Percentiles rank a stretch among this genome's conserved stretches.
Conservation (phyloP, 306 rosid species). For the Senna siamea region DNA sequence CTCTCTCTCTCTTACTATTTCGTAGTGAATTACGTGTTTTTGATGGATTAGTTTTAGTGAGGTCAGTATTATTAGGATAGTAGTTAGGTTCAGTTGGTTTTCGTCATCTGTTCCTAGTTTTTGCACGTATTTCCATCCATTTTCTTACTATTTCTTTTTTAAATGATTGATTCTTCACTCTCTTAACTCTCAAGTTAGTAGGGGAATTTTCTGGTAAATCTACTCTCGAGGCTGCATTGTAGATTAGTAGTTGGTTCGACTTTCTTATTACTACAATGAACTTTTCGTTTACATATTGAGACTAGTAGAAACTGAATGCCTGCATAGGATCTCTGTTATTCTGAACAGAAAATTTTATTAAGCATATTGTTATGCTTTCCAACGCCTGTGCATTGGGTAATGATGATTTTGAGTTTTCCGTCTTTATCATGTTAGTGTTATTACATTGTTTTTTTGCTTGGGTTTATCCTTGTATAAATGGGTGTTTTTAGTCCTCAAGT, state of each 20-base stretch:
- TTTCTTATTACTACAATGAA: constrained; percentile 21
- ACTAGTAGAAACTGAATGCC: constrained; percentile 25
- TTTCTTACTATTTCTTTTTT: background rate
- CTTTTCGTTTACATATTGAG: constrained; percentile 8
- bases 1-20: background rate
- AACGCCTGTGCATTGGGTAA: constrained; percentile 29
- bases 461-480: constrained; percentile 25
- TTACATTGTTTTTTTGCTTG: background rate
- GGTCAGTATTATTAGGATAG: too few species aligned
- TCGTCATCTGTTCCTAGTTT: constrained; percentile 6
- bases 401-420: constrained; percentile 3
- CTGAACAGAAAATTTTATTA: constrained; percentile 16
- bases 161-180: background rate
- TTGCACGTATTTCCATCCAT: constrained; percentile 1
- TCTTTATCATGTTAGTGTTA: constrained; percentile 25
- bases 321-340: constrained; percentile 15
- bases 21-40: constrained; percentile 34
- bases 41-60: constrained; percentile 42
- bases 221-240: background rate
- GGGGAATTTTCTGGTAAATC: constrained; percentile 11
- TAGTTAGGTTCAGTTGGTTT: constrained; percentile 39
- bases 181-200: background rate
- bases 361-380: constrained; percentile 28
- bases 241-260: constrained; percentile 29
- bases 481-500: background rate